Percentiles rank a stretch among this genome's conserved stretches.
Evolutionary conservation across 2,329 filamentous ascomycete genomes (phyloP).

Genomic region (Neocucurbitaria cava): DNA sequence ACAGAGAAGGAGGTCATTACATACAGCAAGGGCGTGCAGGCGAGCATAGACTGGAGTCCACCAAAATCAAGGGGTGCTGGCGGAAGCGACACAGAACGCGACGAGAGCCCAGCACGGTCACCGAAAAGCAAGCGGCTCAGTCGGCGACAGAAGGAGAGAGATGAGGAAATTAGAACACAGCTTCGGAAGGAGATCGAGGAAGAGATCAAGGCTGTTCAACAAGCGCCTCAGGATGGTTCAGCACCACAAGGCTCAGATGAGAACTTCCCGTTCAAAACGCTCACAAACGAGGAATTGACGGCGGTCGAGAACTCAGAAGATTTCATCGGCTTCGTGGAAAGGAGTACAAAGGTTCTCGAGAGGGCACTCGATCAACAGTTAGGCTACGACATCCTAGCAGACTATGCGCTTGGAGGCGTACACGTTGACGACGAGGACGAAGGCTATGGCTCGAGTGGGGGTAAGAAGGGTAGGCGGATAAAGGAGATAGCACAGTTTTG

Average conservation of each 20-base stretch:
- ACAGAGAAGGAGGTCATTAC: slow-evolving; percentile 78
- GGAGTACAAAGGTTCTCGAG: slow-evolving; percentile 96
- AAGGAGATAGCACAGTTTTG: slow-evolving; percentile 93
- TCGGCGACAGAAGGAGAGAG: slow-evolving; percentile 78
- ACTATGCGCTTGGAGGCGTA: slow-evolving; percentile 83
- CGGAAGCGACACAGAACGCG: slow-evolving; percentile 63
- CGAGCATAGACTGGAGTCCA: slow-evolving; percentile 74
- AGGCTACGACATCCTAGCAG: slow-evolving; percentile 93
- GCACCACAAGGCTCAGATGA: slow-evolving; percentile 56
- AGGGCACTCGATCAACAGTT: slow-evolving; percentile 92
- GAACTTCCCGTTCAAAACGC: slow-evolving; percentile 77
- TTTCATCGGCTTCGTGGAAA: slow-evolving; percentile 93
- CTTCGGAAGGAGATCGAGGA: slow-evolving; percentile 91
- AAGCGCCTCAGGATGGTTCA: slow-evolving; percentile 47
- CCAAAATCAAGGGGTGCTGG: slow-evolving; percentile 61
- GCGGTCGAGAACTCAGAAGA: slow-evolving; percentile 92
- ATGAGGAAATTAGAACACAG: slow-evolving; percentile 87
- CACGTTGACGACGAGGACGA: slow-evolving; percentile 85
- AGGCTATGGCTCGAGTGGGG: slow-evolving; percentile 70
- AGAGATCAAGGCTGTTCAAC: slow-evolving; percentile 75
- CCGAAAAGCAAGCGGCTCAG: slow-evolving; percentile 74
- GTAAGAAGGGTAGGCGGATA: slow-evolving; percentile 75
- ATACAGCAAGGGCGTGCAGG: slow-evolving; percentile 97
- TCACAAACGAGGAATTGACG: slow-evolving; percentile 84
- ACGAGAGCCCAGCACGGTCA: slow-evolving; percentile 64